phyloP scores from a whole-genome alignment of 192 early-diverging fungal species.

The Umbelopsis ramanniana region DNA sequence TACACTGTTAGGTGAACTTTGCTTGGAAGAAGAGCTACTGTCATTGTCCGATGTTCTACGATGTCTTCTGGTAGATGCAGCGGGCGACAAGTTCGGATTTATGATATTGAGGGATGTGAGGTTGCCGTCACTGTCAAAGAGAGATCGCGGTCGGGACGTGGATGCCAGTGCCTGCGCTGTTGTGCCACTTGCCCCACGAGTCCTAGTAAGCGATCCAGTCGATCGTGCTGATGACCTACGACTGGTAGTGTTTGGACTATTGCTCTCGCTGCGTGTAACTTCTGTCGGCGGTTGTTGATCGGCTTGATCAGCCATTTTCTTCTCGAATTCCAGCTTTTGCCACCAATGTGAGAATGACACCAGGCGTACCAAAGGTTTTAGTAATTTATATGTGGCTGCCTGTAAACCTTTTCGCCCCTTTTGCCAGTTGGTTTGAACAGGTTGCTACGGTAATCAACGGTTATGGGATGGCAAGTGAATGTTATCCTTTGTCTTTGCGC shows the following conservation, averaged over 20 bases:
- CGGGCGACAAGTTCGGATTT: constrained; percentile 22
- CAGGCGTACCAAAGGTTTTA: background rate
- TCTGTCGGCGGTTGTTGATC: constrained; percentile 7
- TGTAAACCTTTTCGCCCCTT: background rate
- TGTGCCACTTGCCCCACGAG: background rate
- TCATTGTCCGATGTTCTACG: background rate
- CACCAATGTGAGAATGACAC: background rate
- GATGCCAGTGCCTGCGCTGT: constrained; percentile 7
- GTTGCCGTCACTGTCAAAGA: constrained; percentile 45
- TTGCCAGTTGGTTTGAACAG: background rate
- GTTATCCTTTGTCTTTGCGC: too few relatives aligned
- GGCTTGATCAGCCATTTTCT: constrained; percentile 18
- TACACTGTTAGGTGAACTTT: background rate
- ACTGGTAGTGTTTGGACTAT: background rate
- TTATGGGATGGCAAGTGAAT: background rate
- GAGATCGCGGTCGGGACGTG: constrained; percentile 22
- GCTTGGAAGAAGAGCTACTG: background rate
- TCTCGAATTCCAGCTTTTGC: constrained; percentile 5
- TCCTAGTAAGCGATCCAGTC: background rate
- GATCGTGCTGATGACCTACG: constrained; percentile 5
- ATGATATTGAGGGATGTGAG: constrained; percentile 39
- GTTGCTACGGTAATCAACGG: background rate
- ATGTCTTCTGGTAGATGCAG: constrained; percentile 21
- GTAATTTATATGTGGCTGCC: background rate
- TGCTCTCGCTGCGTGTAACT: constrained; percentile 14